phyloP scores from a whole-genome alignment of 1,139 yeast genomes.

The Geotrichum phurueaensis region DNA sequence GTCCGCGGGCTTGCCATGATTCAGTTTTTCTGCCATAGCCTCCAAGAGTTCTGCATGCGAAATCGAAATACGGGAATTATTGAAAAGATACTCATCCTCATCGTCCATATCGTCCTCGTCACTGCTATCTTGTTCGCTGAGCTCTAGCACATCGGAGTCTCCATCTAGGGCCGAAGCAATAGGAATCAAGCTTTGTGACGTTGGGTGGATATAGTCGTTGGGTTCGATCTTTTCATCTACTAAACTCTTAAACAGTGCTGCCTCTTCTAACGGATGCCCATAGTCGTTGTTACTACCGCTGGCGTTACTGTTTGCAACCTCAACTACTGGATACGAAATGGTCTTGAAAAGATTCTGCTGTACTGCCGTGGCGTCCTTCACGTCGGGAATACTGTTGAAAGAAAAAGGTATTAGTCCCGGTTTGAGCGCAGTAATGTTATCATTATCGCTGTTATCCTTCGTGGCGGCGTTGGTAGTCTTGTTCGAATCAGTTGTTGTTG shows the following conservation, averaged over 20 bases:
- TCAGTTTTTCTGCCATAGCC: constrained; percentile 26
- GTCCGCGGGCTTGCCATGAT: constrained; percentile 18
- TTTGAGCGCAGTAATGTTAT: neutral
- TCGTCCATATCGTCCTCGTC: constrained; percentile 17
- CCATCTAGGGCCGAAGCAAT: constrained; percentile 8
- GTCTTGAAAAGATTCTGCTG: neutral
- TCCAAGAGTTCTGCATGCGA: constrained; percentile 26
- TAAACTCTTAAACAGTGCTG: neutral
- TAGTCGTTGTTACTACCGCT: neutral
- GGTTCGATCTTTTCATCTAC: constrained; percentile 4
- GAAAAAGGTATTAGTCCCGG: neutral
- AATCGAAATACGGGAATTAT: neutral
- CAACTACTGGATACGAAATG: constrained; percentile 1
- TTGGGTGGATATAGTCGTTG: neutral
- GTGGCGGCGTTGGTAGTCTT: neutral
- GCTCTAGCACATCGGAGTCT: constrained; percentile 14
- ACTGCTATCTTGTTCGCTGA: constrained; percentile 19
- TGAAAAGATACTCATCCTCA: constrained; percentile 14
- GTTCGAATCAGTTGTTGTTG: neutral
- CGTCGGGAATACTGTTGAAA: neutral
- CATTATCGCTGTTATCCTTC: neutral
- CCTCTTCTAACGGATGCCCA: neutral
- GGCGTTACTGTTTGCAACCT: neutral
- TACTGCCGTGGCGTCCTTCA: neutral
- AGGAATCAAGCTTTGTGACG: constrained; percentile 7